These are phyloP conservation scores for Kingdonia uniflora DNA, from an alignment of 164 flowering plant genomes.

Conservation along the genomic window DNA sequence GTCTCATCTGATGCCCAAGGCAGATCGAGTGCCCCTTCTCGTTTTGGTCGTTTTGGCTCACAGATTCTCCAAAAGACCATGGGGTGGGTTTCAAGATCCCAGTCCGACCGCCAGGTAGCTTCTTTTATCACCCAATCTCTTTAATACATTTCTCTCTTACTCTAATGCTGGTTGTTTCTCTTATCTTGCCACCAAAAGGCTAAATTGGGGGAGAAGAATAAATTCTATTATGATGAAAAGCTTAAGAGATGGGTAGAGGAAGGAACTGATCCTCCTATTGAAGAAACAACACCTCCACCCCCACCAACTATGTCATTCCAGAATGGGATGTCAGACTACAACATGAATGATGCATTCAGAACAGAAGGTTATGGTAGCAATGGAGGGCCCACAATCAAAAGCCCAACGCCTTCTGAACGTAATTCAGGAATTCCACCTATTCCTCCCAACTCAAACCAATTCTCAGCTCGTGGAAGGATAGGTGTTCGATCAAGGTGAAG, in stretches of 20 bases:
- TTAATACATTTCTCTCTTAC: not conserved
- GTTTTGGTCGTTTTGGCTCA: slow-evolving; percentile 75
- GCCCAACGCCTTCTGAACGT: slow-evolving; percentile 30
- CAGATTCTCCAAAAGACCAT: slow-evolving; percentile 77
- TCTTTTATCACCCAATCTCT: not conserved
- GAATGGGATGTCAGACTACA: slow-evolving; percentile 49
- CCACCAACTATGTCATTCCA: slow-evolving; percentile 58
- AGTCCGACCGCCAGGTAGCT: slow-evolving; percentile 59
- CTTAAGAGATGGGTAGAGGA: slow-evolving; percentile 98
- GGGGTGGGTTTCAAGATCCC: slow-evolving; percentile 65
- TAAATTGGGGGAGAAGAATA: slow-evolving; percentile 79
- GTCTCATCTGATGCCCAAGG: slow-evolving; percentile 30
- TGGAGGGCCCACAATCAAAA: slow-evolving; percentile 32
- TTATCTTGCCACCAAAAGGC: slow-evolving; percentile 40
- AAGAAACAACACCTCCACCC: slow-evolving; percentile 79
- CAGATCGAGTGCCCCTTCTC: slow-evolving; percentile 47
- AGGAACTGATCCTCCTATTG: slow-evolving; percentile 81
- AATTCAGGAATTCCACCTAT: slow-evolving; percentile 73
- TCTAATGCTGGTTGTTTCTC: not conserved
- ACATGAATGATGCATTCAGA: slow-evolving; percentile 31
- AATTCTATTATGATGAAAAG: slow-evolving; percentile 91
- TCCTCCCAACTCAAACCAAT: slow-evolving; percentile 72
- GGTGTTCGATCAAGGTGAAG: slow-evolving; percentile 83
- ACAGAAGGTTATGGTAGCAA: slow-evolving; percentile 28
- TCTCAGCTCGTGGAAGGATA: slow-evolving; percentile 78